Evolutionary conservation across 176 grass and related monocot species (phyloP).

Genomic region (Aechmea fasciata): DNA sequence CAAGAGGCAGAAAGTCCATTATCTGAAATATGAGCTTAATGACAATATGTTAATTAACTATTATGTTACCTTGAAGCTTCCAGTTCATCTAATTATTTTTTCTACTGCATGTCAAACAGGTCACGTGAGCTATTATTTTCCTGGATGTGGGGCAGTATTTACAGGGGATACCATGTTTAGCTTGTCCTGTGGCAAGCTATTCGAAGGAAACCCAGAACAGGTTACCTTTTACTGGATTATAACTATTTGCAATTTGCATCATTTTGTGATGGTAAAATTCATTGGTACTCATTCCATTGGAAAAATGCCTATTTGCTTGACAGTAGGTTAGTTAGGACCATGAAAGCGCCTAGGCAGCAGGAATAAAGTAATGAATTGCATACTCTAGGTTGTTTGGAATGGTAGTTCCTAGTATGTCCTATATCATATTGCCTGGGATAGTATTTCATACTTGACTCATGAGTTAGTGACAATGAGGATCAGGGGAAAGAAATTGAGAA

Average conservation of each 20-base stretch:
- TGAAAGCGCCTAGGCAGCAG: no score
- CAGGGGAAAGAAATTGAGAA: no score
- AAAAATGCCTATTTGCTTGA: no score
- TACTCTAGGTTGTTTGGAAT: no score
- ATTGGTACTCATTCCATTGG: background rate
- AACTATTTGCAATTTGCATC: background rate
- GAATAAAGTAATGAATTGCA: no score
- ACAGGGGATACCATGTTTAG: constrained; percentile 87
- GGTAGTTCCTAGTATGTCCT: no score
- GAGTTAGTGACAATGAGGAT: no score
- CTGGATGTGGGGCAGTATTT: constrained; percentile 77
- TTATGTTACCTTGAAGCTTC: constrained; percentile 2
- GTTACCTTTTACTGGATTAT: constrained; percentile 26
- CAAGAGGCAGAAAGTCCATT: background rate
- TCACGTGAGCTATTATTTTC: constrained; percentile 85
- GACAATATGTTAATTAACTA: background rate
- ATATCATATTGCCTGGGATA: no score
- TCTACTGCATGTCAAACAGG: constrained; percentile 36
- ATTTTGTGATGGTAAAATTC: background rate
- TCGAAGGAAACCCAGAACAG: constrained; percentile 87
- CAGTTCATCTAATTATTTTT: background rate
- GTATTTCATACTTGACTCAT: no score
- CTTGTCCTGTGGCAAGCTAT: constrained; percentile 95
- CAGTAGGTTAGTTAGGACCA: no score
- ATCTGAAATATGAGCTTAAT: background rate